Percentiles rank a stretch among this genome's conserved stretches.
phyloP scores from a whole-genome alignment of 2,329 filamentous ascomycete genomes.

The Aureobasidium sp. region DNA sequence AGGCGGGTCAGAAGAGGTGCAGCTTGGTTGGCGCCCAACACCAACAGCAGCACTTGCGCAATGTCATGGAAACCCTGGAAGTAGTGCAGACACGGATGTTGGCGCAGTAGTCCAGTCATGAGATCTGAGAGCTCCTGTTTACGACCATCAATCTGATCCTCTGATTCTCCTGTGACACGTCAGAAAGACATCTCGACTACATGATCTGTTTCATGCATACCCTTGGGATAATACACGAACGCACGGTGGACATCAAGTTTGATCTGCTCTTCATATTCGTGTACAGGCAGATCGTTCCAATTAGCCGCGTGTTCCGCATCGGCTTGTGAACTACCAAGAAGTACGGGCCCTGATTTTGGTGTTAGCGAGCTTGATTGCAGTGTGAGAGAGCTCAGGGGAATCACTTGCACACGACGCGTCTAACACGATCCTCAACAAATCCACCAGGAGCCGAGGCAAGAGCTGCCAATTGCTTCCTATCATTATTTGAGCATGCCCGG shows the following conservation, averaged over 20 bases:
- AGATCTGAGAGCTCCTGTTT: constrained; percentile 73
- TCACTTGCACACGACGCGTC: constrained; percentile 67
- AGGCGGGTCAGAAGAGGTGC: constrained; percentile 66
- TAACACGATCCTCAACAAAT: constrained; percentile 48
- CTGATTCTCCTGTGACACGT: constrained; percentile 53
- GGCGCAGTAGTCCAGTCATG: constrained; percentile 73
- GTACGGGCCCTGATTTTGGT: constrained; percentile 52
- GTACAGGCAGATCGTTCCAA: constrained; percentile 63
- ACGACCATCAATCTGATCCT: constrained; percentile 60
- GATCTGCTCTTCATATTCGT: constrained; percentile 86
- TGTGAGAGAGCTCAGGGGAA: constrained; percentile 3
- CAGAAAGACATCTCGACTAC: constrained; percentile 23
- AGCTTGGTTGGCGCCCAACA: constrained; percentile 60
- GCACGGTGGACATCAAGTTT: constrained; percentile 86
- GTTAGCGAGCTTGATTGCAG: neutral
- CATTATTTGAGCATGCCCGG: constrained; percentile 35
- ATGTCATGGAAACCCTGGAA: constrained; percentile 99
- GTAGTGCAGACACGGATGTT: constrained; percentile 79
- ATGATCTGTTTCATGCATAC: constrained; percentile 40
- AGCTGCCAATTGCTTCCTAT: constrained; percentile 35
- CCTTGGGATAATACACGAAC: constrained; percentile 91
- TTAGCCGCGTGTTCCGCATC: constrained; percentile 16
- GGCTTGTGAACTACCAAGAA: constrained; percentile 35
- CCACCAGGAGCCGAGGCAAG: constrained; percentile 41
- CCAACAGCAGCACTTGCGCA: constrained; percentile 86